Base-by-base conservation (phyloP, 1,284 basidiomycete species). In the Rhizopogon parksii region DNA sequence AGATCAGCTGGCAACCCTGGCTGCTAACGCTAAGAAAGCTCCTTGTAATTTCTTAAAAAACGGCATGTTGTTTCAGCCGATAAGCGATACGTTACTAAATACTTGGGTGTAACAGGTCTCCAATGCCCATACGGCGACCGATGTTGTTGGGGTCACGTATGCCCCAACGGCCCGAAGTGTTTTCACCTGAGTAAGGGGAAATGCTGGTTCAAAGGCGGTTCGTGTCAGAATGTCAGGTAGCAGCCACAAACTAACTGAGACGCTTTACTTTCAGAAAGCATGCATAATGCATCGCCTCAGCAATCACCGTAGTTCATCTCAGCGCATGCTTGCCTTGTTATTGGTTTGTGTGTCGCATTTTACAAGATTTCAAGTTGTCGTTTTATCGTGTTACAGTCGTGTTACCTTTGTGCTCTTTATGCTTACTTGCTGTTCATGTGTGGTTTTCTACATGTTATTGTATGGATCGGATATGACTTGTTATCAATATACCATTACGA, bases 151-250 rank as follows among this genome's bases (percentile, higher is more conserved):
- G 86, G 86, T 4, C 86, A 89, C 64, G 71, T 78, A n/a, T 89
- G 86, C 62, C 86, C 86, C 9, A 84, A 83, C 57, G 87, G 87
- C n/a, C 72, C 79, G 8, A 79, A 80, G 57, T 80, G 80, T 59
- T 80, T 79, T 57, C 80, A 82, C 62, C 64, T 80, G 34, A 78
- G 77, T 64, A 81, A 74, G 59, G 85, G 85, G 36, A 88, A 85
- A 68, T 89, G 86, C 63, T 87, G 86, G 83, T 89, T 89, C 68
- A 88, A 88, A 75, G 84, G 82, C 64, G 78, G 85, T 86, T 58
- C 56, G 82, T 70, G 4, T 21, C 15, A 39, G 27, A 40, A n/a
- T 19, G 12, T 39, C 8, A 9, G 37, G 39, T 27, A 27, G 12
- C 36, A 17, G 4, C 2, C 7, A 2, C 9, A 17, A 9, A 34